phyloP scores from a whole-genome alignment of 23 red algal species.

The Gracilaria domingensis region DNA sequence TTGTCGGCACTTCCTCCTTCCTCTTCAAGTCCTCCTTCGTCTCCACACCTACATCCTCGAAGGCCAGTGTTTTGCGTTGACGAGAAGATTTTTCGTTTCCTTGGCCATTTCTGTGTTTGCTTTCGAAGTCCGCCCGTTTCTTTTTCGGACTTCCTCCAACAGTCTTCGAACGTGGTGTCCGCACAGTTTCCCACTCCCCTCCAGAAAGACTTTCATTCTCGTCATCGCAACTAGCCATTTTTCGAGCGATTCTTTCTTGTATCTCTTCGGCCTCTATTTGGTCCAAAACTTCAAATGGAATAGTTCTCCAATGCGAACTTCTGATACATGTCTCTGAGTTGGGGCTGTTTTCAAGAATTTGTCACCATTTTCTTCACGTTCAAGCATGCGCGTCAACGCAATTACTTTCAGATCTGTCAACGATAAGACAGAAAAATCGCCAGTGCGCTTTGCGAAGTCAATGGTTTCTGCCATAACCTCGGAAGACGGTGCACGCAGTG shows the following conservation, averaged over 20 bases:
- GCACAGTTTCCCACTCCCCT: neutral
- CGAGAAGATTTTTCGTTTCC: neutral
- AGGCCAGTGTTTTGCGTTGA: neutral
- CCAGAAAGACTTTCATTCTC: neutral
- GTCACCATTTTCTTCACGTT: slow-evolving; percentile 60
- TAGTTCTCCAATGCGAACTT: slow-evolving; percentile 25
- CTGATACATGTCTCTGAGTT: neutral
- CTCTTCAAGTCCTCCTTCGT: neutral
- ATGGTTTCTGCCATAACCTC: slow-evolving; percentile 58
- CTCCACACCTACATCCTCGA: neutral
- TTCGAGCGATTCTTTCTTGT: neutral
- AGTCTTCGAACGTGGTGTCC: neutral
- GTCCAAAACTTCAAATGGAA: slow-evolving; percentile 29
- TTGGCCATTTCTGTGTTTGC: neutral
- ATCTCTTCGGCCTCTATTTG: neutral
- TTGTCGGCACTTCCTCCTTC: neutral
- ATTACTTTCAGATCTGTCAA: slow-evolving; percentile 81
- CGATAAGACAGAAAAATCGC: slow-evolving; percentile 79
- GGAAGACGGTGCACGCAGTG: slow-evolving; percentile 51
- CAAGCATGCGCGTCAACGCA: slow-evolving; percentile 78
- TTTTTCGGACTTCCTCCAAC: neutral
- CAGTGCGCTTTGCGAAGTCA: slow-evolving; percentile 65
- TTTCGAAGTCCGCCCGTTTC: neutral
- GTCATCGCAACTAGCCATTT: neutral
- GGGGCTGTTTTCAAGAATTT: slow-evolving; percentile 33